Evolutionary conservation across 2,329 filamentous ascomycete species (phyloP).

Genomic region (Exutisphaerella laricina): DNA sequence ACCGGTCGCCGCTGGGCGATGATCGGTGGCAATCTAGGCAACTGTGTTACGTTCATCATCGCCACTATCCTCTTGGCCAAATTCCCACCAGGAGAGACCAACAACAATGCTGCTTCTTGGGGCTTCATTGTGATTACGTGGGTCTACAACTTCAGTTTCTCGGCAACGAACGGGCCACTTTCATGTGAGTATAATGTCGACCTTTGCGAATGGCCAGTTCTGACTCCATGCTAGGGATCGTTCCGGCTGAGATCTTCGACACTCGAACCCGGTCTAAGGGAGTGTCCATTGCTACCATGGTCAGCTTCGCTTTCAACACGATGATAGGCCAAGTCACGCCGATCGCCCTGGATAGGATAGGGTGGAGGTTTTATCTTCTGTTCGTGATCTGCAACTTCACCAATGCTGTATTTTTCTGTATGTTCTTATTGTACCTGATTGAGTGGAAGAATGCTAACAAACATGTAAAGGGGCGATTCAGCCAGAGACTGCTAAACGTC

Average conservation of each 20-base stretch:
- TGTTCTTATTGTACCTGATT: background rate
- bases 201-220: background rate
- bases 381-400: conserved; percentile 66
- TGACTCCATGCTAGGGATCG: conserved; percentile 17
- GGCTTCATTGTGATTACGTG: conserved; percentile 73
- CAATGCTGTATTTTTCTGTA: conserved; percentile 60
- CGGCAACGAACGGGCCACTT: conserved; percentile 63
- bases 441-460: background rate
- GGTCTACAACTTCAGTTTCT: conserved; percentile 76
- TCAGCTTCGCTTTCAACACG: conserved; percentile 65
- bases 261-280: conserved; percentile 65
- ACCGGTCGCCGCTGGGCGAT: conserved; percentile 67
- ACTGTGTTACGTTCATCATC: conserved; percentile 67
- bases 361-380: conserved; percentile 54
- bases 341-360: conserved; percentile 52
- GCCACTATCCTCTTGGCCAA: conserved; percentile 51
- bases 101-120: conserved; percentile 56
- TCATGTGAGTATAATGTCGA: conserved; percentile 37
- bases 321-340: conserved; percentile 67
- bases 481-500: conserved; percentile 59
- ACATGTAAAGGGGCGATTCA: conserved; percentile 46
- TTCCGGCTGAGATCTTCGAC: conserved; percentile 54
- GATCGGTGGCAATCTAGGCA: conserved; percentile 66
- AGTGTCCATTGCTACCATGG: conserved; percentile 69
- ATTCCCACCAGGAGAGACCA: conserved; percentile 55